Conservation (phyloP, 805 yeast species). For the Saturnispora serradocipensis region DNA sequence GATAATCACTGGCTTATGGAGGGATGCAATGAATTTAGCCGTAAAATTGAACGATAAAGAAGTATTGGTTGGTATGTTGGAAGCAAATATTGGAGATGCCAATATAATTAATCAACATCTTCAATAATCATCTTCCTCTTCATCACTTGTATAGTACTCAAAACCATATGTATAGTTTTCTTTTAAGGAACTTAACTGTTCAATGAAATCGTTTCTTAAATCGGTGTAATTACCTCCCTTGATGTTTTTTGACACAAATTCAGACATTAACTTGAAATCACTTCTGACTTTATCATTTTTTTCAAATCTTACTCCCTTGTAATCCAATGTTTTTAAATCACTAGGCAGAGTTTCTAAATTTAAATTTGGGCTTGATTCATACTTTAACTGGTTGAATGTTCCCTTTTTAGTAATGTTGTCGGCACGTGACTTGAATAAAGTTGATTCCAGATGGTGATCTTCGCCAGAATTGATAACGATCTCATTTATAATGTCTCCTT, state of each 20-base stretch:
- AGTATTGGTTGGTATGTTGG: slow-evolving; percentile 3
- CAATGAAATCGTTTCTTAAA: not conserved
- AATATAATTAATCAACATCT: not conserved
- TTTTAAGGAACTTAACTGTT: slow-evolving; percentile 6
- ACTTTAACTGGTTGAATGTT: not conserved
- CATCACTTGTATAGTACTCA: slow-evolving; percentile 9
- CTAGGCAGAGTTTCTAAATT: slow-evolving; percentile 24
- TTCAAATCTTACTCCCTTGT: not conserved
- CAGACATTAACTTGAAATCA: not conserved
- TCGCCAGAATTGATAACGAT: not conserved
- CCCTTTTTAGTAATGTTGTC: not conserved
- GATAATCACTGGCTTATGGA: slow-evolving; percentile 8
- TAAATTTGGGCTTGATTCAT: not conserved
- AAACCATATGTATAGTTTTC: slow-evolving; percentile 11
- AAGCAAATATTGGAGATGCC: not conserved
- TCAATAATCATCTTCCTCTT: slow-evolving; percentile 6
- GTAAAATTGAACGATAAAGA: slow-evolving; percentile 3
- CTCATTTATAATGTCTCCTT: not conserved
- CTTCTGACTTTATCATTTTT: not conserved
- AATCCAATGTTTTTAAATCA: slow-evolving; percentile 46
- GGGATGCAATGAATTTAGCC: slow-evolving; percentile 10
- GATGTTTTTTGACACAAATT: not conserved
- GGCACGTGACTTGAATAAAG: not conserved
- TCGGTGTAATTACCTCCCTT: not conserved
- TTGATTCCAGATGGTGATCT: not conserved